These are phyloP conservation scores for Capsicum baccatum DNA, from an alignment of 257 asterid species.

Conservation along the genomic window DNA sequence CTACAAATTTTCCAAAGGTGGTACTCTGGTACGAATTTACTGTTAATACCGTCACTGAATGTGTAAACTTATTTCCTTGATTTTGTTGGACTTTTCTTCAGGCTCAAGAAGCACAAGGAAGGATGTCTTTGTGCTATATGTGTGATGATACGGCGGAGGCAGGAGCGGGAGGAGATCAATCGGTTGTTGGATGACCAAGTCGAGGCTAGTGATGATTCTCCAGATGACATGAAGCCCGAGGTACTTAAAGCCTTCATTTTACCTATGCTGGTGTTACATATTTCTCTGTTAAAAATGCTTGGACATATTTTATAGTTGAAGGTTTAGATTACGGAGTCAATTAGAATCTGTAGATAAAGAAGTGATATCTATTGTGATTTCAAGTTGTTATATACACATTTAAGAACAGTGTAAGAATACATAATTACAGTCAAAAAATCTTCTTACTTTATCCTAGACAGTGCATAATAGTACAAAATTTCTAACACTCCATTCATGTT, in stretches of 20 bases:
- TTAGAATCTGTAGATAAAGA: background rate
- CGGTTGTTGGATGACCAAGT: slow-evolving; percentile 62
- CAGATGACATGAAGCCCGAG: slow-evolving; percentile 65
- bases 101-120: slow-evolving; percentile 95
- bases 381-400: background rate
- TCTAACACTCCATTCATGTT: background rate
- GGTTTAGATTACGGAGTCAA: background rate
- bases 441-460: slow-evolving; percentile 4
- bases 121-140: slow-evolving; percentile 97
- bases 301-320: background rate
- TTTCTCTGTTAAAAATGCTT: background rate
- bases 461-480: background rate
- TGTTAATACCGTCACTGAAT: slow-evolving; percentile 12
- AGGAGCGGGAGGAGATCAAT: slow-evolving; percentile 86
- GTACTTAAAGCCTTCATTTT: slow-evolving; percentile 36
- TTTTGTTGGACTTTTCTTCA: slow-evolving; percentile 37
- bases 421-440: background rate
- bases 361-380: slow-evolving; percentile 8
- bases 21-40: background rate
- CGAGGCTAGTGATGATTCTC: slow-evolving; percentile 73
- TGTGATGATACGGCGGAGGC: slow-evolving; percentile 96
- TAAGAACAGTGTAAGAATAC: background rate
- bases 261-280: background rate
- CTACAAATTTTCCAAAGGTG: background rate
- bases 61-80: slow-evolving; percentile 1